Evolutionary conservation across 208 protist genomes (phyloP).

Genomic region (Leishmania lainsoni): DNA sequence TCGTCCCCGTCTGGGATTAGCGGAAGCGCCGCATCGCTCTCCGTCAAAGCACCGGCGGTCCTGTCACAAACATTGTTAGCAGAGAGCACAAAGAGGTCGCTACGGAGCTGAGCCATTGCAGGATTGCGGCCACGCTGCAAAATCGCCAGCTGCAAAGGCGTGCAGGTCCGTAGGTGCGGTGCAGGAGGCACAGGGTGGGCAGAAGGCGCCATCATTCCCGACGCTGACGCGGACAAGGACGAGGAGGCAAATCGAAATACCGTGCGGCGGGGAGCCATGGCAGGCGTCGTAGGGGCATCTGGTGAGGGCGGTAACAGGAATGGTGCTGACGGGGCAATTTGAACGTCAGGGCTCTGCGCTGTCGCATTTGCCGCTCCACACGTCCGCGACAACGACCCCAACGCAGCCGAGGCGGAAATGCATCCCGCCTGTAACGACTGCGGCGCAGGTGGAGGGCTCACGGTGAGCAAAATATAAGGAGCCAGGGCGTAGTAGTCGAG

Average conservation of each 20-base stretch:
- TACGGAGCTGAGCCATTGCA: conserved; percentile 16
- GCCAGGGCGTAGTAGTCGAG: conserved; percentile 73
- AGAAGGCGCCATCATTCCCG: not conserved
- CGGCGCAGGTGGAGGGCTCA: conserved; percentile 5
- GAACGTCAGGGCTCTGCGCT: not conserved
- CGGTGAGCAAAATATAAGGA: conserved; percentile 61
- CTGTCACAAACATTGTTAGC: too few relatives aligned
- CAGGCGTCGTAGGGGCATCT: not conserved
- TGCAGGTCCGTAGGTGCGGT: conserved; percentile 15
- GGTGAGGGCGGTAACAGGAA: not conserved
- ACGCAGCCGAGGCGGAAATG: not conserved
- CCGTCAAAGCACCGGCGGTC: not conserved
- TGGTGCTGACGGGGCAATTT: not conserved
- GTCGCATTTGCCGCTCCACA: not conserved
- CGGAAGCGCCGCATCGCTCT: not conserved
- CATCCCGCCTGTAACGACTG: not conserved
- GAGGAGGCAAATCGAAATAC: conserved; percentile 35
- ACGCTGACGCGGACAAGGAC: conserved; percentile 1
- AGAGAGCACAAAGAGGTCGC: conserved; percentile 4
- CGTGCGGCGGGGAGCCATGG: conserved; percentile 26
- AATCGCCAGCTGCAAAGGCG: conserved; percentile 26
- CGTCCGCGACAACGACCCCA: not conserved
- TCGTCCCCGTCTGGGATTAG: conserved; percentile 32
- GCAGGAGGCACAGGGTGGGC: not conserved
- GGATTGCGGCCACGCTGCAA: conserved; percentile 20